Conservation (phyloP, 2,329 filamentous ascomycete species). For the Hypoxylon sp. region DNA sequence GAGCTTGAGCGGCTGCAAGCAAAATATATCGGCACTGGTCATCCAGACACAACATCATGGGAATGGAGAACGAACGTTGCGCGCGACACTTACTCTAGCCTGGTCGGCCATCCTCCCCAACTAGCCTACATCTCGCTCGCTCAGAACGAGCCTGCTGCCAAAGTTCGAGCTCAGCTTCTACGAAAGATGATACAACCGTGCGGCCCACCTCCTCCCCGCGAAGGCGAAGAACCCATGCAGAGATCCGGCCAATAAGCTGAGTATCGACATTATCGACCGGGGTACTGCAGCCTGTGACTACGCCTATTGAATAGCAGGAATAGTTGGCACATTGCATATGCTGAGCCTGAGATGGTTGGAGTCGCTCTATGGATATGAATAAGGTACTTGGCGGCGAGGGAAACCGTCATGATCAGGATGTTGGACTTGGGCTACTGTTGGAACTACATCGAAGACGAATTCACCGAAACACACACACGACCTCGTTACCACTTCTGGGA, state of each 20-base stretch:
- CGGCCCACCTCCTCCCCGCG: constrained; percentile 70
- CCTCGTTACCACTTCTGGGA: constrained; percentile 10
- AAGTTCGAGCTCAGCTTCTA: constrained; percentile 84
- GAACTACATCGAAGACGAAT: not conserved
- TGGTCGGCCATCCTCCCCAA: constrained; percentile 90
- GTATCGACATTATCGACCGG: too few species aligned
- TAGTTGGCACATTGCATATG: not conserved
- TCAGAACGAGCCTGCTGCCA: constrained; percentile 86
- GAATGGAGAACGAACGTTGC: constrained; percentile 97
- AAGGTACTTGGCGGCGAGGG: not conserved
- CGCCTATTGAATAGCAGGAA: not conserved
- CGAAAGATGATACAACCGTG: constrained; percentile 80
- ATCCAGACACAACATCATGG: constrained; percentile 96
- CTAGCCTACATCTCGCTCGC: constrained; percentile 91
- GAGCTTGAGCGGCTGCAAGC: constrained; percentile 97
- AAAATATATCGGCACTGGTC: constrained; percentile 95
- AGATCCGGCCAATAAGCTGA: constrained; percentile 22
- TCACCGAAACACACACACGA: not conserved
- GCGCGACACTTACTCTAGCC: constrained; percentile 91
- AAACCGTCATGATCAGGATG: not conserved
- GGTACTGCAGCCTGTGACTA: not conserved
- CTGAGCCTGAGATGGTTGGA: not conserved
- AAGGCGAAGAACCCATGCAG: constrained; percentile 60
- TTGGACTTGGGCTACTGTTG: not conserved
- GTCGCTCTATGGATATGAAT: not conserved